Evolutionary conservation across 2,329 filamentous ascomycete genomes (phyloP).

Genomic region (Hymenoscyphus linearis): DNA sequence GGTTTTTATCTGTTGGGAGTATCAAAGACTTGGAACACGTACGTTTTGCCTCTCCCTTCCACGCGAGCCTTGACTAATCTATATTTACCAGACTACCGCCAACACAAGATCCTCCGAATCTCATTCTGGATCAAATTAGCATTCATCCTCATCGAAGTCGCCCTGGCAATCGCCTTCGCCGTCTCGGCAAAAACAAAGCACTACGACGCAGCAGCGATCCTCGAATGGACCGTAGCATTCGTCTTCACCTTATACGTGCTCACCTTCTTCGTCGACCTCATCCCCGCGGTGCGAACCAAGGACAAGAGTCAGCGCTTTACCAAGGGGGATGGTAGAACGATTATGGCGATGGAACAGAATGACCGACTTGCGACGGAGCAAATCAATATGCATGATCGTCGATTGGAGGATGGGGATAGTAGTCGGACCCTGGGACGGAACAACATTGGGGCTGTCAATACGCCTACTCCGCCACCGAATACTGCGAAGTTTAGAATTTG

Average conservation of each 20-base stretch:
- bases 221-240: conserved; percentile 77
- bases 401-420: conserved; percentile 13
- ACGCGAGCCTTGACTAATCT: not conserved
- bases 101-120: conserved; percentile 65
- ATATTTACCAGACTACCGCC: conserved; percentile 56
- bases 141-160: conserved; percentile 78
- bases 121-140: conserved; percentile 84
- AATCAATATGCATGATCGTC: conserved; percentile 1
- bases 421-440: conserved; percentile 16
- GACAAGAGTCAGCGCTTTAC: conserved; percentile 10
- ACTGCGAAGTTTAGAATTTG: not conserved
- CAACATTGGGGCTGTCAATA: conserved; percentile 14
- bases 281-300: conserved; percentile 52
- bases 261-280: conserved; percentile 81
- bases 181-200: conserved; percentile 43
- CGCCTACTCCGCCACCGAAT: not conserved
- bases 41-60: conserved; percentile 27
- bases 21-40: conserved; percentile 76
- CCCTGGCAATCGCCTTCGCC: conserved; percentile 68
- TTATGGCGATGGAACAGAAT: conserved; percentile 28
- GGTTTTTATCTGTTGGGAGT: conserved; percentile 85
- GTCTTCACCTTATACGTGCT: conserved; percentile 85
- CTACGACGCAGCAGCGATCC: conserved; percentile 64
- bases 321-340: conserved; percentile 17
- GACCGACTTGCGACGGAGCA: conserved; percentile 9